Evolutionary conservation across 2,329 filamentous ascomycete species (phyloP).

Genomic region (Alternaria hordeiaustralica): DNA sequence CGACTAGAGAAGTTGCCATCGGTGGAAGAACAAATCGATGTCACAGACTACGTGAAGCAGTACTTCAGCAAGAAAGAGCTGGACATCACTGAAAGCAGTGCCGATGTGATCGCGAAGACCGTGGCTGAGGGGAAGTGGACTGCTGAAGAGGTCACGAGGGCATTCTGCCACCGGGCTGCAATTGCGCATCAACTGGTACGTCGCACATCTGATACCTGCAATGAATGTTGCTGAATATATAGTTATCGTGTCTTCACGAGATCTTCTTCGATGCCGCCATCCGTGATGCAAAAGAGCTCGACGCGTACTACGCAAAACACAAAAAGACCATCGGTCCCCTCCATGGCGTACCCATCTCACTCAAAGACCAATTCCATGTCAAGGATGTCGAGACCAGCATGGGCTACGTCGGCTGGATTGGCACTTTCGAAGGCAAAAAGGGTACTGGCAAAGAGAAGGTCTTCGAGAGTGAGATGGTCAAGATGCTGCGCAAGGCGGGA

Average conservation of each 20-base stretch:
- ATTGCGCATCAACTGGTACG: constrained; percentile 57
- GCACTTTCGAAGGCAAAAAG: constrained; percentile 65
- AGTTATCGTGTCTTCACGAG: constrained; percentile 52
- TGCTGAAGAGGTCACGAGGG: constrained; percentile 61
- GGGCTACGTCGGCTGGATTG: constrained; percentile 71
- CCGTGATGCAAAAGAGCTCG: constrained; percentile 49
- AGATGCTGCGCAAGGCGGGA: constrained; percentile 60
- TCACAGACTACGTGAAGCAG: constrained; percentile 60
- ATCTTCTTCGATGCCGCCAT: constrained; percentile 58
- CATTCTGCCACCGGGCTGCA: constrained; percentile 64
- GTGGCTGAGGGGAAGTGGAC: constrained; percentile 63
- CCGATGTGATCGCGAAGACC: constrained; percentile 62
- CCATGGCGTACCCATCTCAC: constrained; percentile 56
- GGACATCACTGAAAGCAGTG: constrained; percentile 67
- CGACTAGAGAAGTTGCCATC: constrained; percentile 57
- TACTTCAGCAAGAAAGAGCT: constrained; percentile 62
- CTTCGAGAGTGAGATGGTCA: constrained; percentile 66
- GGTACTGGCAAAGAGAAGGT: constrained; percentile 59
- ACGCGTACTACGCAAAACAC: constrained; percentile 45
- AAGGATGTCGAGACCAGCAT: constrained; percentile 57
- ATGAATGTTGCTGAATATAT: not conserved
- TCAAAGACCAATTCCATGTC: constrained; percentile 60
- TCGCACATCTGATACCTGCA: not conserved
- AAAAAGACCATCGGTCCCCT: constrained; percentile 51
- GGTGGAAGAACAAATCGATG: constrained; percentile 58